These are phyloP conservation scores for Prunus mongolica DNA, from an alignment of 306 rosid genomes.

Conservation along the genomic window DNA sequence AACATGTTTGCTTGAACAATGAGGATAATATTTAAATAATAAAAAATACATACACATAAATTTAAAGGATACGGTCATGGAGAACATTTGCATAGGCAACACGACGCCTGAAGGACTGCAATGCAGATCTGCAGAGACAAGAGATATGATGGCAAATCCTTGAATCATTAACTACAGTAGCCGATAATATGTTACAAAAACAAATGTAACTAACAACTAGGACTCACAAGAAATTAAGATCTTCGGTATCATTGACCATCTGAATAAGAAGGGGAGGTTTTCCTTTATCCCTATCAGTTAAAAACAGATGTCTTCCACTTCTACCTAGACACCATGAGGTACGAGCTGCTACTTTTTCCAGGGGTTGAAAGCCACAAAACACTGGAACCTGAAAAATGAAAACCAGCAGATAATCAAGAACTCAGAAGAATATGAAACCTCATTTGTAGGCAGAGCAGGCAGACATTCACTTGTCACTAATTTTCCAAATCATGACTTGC, in stretches of 20 bases:
- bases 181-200: neutral
- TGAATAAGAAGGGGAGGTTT: constrained; percentile 84
- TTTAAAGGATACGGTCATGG: constrained; percentile 71
- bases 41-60: neutral
- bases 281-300: constrained; percentile 53
- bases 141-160: constrained; percentile 9
- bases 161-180: constrained; percentile 12
- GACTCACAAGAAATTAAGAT: constrained; percentile 72
- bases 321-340: constrained; percentile 58
- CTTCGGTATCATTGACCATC: constrained; percentile 67
- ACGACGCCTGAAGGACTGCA: constrained; percentile 73
- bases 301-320: constrained; percentile 73
- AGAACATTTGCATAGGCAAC: constrained; percentile 74
- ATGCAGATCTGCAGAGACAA: constrained; percentile 65
- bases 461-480: neutral
- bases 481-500: neutral
- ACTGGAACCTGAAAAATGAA: constrained; percentile 58
- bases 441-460: constrained; percentile 8
- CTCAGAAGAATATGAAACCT: constrained; percentile 1
- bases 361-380: constrained; percentile 59
- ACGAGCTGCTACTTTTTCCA: constrained; percentile 63
- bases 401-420: constrained; percentile 18
- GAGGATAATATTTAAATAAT: neutral
- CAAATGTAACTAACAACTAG: neutral
- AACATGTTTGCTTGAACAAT: neutral